Conservation (phyloP, 2,329 filamentous ascomycete species). For the Calonectria pseudoturangicola region DNA sequence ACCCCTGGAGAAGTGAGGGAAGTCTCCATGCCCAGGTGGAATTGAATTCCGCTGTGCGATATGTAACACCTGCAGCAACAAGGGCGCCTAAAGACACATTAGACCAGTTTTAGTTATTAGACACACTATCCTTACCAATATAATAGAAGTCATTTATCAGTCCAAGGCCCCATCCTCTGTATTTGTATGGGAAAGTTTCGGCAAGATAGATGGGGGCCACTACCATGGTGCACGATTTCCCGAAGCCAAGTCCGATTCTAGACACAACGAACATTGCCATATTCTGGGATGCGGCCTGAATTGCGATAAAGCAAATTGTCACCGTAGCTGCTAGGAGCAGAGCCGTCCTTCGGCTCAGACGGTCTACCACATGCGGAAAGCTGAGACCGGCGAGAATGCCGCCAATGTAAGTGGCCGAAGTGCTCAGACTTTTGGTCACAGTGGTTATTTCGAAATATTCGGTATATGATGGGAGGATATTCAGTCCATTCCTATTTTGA, state of each 20-base stretch:
- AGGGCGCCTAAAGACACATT: slow-evolving; percentile 57
- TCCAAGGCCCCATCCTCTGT: slow-evolving; percentile 43
- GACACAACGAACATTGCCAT: slow-evolving; percentile 5
- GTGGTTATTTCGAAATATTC: slow-evolving; percentile 71
- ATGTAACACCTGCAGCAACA: slow-evolving; percentile 67
- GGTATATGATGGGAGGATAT: slow-evolving; percentile 72
- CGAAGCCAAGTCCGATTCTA: slow-evolving; percentile 68
- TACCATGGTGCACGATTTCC: slow-evolving; percentile 64
- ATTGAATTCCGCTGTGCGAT: slow-evolving; percentile 56
- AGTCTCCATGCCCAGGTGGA: slow-evolving; percentile 60
- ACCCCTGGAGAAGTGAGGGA: slow-evolving; percentile 57
- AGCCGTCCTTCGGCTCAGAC: slow-evolving; percentile 22
- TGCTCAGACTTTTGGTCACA: slow-evolving; percentile 70
- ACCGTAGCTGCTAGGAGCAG: slow-evolving; percentile 45
- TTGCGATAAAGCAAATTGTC: slow-evolving; percentile 64
- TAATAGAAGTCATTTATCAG: slow-evolving; percentile 33
- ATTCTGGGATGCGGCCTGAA: slow-evolving; percentile 65
- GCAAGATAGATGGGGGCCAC: slow-evolving; percentile 68
- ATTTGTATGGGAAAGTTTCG: slow-evolving; percentile 65
- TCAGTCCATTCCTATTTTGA: slow-evolving; percentile 65
- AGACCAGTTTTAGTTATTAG: background rate
- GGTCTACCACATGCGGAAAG: background rate
- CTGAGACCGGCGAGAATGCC: slow-evolving; percentile 19
- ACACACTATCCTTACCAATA: background rate
- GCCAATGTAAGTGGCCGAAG: slow-evolving; percentile 60